Evolutionary conservation across 331 rosid species (phyloP).

Genomic region (Stylosanthes scabra): DNA sequence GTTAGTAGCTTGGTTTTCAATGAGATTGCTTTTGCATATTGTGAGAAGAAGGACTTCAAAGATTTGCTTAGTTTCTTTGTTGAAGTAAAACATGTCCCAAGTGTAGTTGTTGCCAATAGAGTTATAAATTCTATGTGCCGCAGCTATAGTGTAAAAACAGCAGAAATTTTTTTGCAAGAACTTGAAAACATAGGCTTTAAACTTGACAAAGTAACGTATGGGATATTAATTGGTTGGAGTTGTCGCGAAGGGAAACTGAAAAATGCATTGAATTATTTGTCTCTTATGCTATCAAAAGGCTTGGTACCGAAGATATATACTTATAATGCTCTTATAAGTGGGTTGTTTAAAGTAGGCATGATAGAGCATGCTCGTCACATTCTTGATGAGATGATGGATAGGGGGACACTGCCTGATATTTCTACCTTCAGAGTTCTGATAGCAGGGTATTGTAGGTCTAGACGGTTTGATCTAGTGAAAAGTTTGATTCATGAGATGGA

Average conservation of each 20-base stretch:
- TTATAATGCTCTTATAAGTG: conserved; percentile 80
- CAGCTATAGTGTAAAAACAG: conserved; percentile 63
- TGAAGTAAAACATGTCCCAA: conserved; percentile 62
- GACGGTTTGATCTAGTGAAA: conserved; percentile 70
- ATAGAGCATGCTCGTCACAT: conserved; percentile 58
- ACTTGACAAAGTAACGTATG: conserved; percentile 79
- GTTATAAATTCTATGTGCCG: conserved; percentile 62
- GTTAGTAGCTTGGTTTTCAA: conserved; percentile 56
- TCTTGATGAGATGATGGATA: conserved; percentile 84
- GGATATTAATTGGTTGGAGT: conserved; percentile 87
- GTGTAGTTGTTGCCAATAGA: conserved; percentile 68
- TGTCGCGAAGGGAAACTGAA: conserved; percentile 65
- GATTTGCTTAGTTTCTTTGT: conserved; percentile 80
- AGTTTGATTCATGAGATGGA: conserved; percentile 65
- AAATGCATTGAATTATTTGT: conserved; percentile 61
- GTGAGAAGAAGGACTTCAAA: conserved; percentile 82
- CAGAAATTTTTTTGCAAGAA: conserved; percentile 59
- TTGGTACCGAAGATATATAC: conserved; percentile 57
- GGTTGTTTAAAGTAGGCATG: conserved; percentile 68
- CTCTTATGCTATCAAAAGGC: conserved; percentile 56
- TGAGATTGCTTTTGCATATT: conserved; percentile 76
- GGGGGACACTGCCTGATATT: conserved; percentile 60
- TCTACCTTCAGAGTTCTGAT: conserved; percentile 74
- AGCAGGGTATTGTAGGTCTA: conserved; percentile 85
- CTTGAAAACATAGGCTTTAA: conserved; percentile 61